Percentiles rank a stretch among this genome's conserved stretches.
Conservation (phyloP, 192 early-diverging fungal species). For the Ambispora gerdemannii region DNA sequence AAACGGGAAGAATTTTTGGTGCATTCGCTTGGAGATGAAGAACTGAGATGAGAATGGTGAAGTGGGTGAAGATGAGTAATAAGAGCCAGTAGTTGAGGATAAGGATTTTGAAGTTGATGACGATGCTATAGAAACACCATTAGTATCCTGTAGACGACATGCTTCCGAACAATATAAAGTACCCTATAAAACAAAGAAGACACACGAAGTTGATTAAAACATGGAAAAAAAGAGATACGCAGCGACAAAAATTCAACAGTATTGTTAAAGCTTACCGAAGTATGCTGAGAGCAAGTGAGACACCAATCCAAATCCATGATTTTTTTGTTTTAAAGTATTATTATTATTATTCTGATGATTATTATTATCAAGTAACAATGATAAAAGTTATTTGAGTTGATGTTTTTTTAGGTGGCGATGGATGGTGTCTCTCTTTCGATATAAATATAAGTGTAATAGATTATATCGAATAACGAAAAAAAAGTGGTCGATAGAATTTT, state of each 20-base stretch:
- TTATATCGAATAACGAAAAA: too few relatives aligned
- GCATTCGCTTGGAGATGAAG: background rate
- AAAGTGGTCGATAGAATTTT: too few relatives aligned
- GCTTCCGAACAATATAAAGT: slow-evolving; percentile 13
- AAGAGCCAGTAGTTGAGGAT: too few relatives aligned
- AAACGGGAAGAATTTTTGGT: background rate
- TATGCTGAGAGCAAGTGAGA: slow-evolving; percentile 19
- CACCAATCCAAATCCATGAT: slow-evolving; percentile 26
- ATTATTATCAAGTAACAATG: too few relatives aligned
- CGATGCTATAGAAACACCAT: background rate
- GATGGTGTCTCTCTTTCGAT: too few relatives aligned
- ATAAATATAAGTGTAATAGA: too few relatives aligned
- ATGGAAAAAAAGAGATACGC: background rate
- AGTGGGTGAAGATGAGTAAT: background rate
- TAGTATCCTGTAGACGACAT: background rate
- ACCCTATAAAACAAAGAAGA: background rate
- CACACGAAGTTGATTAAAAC: background rate
- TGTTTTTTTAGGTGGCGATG: too few relatives aligned
- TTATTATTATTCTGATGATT: too few relatives aligned
- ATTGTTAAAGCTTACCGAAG: slow-evolving; percentile 7
- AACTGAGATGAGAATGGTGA: background rate
- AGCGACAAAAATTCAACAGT: background rate
- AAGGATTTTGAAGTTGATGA: background rate
- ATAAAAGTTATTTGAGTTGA: too few relatives aligned
- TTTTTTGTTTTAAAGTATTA: too few relatives aligned